Conservation (phyloP, 78 protist genomes). For the Fonticula alba region DNA sequence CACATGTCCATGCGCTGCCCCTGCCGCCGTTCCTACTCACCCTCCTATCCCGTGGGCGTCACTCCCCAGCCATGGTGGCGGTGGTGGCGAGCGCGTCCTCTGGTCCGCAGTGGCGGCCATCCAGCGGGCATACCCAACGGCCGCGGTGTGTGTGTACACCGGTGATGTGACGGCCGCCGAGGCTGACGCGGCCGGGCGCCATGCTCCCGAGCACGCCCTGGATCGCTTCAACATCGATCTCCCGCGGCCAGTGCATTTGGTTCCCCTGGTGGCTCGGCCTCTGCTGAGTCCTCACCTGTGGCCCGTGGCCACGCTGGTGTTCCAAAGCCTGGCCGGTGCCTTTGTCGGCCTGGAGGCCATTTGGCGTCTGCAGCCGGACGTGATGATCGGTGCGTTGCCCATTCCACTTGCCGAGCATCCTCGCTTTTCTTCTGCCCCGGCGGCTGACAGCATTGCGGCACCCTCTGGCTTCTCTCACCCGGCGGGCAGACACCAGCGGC, state of each 20-base stretch:
- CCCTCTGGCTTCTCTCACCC: too few species aligned
- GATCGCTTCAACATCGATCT: constrained; percentile 14
- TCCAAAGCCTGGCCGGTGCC: constrained; percentile 31
- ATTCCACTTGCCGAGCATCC: not conserved
- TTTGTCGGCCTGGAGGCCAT: constrained; percentile 33
- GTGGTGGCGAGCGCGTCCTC: constrained; percentile 66
- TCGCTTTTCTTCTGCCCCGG: too few species aligned
- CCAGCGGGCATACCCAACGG: not conserved
- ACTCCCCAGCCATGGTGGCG: constrained; percentile 39
- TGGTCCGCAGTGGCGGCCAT: constrained; percentile 18
- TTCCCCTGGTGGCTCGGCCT: not conserved
- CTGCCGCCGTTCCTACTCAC: too few species aligned
- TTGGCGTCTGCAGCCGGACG: not conserved
- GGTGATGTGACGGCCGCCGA: constrained; percentile 8
- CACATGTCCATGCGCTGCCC: too few species aligned
- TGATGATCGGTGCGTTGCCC: not conserved
- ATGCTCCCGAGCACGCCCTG: not conserved
- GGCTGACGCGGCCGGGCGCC: not conserved
- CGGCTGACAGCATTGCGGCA: not conserved
- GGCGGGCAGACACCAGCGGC: constrained; percentile 60
- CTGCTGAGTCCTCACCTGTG: not conserved
- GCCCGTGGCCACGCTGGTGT: constrained; percentile 32
- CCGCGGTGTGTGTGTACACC: constrained; percentile 12
- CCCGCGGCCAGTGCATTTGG: not conserved
- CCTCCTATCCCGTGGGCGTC: too few species aligned